Evolutionary conservation across 176 grass and related monocot species (phyloP).

Genomic region (maize (Zea mays)): Zm-B73-REFERENCE-NAM-5.0 NC_050096.1:34457501-34458000

Average conservation of each 20-base stretch:
- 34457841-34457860: conserved; percentile 63
- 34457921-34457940: conserved; percentile 6
- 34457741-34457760: conserved; percentile 29
- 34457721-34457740: not conserved
- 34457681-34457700: conserved; percentile 31
- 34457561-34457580: conserved; percentile 45
- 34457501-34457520: conserved; percentile 10
- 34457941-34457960: conserved; percentile 37
- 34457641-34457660: conserved; percentile 58
- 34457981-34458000: conserved; percentile 59
- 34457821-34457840: conserved; percentile 42
- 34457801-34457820: conserved; percentile 45
- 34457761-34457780: conserved; percentile 6
- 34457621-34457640: conserved; percentile 67
- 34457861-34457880: conserved; percentile 66
- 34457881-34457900: conserved; percentile 79
- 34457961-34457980: conserved; percentile 90
- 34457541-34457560: conserved; percentile 24
- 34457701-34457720: conserved; percentile 27
- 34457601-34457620: conserved; percentile 82
- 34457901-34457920: conserved; percentile 23
- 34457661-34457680: conserved; percentile 44
- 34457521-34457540: conserved; percentile 17
- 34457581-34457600: conserved; percentile 76
- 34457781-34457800: conserved; percentile 52